phyloP scores from a whole-genome alignment of 2,329 filamentous ascomycete genomes.

The Paraphoma chrysanthemicola region DNA sequence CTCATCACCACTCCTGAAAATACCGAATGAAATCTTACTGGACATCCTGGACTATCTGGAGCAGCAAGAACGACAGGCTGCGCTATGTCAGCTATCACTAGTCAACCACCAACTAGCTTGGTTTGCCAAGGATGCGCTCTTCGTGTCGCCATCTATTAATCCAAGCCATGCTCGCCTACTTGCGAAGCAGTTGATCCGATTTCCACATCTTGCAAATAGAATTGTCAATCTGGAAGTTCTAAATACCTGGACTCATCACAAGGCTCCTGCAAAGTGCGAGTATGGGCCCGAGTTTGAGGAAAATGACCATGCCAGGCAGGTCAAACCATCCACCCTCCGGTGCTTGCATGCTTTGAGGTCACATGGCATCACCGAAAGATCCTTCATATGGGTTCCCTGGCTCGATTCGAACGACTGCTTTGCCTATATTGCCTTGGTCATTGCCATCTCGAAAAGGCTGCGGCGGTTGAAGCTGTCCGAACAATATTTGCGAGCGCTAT shows the following conservation, averaged over 20 bases:
- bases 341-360: not conserved
- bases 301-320: not conserved
- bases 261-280: not conserved
- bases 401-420: not conserved
- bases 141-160: not conserved
- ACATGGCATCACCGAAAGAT: not conserved
- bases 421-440: not conserved
- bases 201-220: not conserved
- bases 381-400: not conserved
- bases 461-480: no score
- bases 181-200: not conserved
- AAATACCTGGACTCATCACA: not conserved
- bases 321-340: not conserved
- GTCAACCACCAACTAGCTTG: not conserved
- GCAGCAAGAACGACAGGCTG: not conserved
- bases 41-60: not conserved
- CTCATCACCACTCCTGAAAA: not conserved
- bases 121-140: not conserved
- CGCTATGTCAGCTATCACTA: not conserved
- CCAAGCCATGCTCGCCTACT: not conserved
- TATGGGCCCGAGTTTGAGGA: not conserved
- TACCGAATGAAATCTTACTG: not conserved
- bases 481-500: no score
- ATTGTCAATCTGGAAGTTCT: not conserved
- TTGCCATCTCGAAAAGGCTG: not conserved